Evolutionary conservation across 805 yeast species (phyloP).

Genomic region (Pichia rugopelliculosa): DNA sequence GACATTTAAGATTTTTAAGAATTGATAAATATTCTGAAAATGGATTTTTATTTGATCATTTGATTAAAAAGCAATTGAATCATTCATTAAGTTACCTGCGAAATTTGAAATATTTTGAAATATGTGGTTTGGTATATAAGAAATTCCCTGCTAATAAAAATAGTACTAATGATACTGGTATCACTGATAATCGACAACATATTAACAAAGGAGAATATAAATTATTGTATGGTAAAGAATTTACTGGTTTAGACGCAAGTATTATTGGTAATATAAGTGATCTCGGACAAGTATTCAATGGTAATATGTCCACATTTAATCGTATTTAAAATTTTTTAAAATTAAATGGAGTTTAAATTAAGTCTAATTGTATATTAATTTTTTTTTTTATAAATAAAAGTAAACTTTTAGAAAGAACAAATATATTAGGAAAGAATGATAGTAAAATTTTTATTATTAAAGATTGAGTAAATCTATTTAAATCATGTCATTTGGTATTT

Average conservation of each 20-base stretch:
- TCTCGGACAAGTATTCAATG: conserved; percentile 22
- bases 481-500: conserved; percentile 71
- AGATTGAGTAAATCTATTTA: background rate
- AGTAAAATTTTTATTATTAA: background rate
- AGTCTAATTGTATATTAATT: background rate
- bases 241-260: conserved; percentile 17
- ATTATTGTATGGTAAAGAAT: conserved; percentile 21
- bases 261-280: conserved; percentile 20
- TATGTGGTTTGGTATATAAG: conserved; percentile 27
- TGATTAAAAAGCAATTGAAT: conserved; percentile 21
- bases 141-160: background rate
- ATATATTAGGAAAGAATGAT: background rate
- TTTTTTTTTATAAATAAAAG: background rate
- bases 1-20: conserved; percentile 16
- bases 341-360: background rate
- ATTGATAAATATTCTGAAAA: conserved; percentile 4
- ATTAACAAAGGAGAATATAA: conserved; percentile 7
- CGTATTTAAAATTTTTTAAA: background rate
- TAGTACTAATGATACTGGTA: background rate
- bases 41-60: conserved; percentile 27
- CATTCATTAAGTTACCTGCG: conserved; percentile 16
- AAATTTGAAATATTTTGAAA: conserved; percentile 21
- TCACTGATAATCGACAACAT: background rate
- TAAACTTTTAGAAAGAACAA: background rate
- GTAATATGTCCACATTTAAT: conserved; percentile 8